Base-by-base conservation (phyloP, 2,329 filamentous ascomycete genomes). In the Ophiostoma montium region DNA sequence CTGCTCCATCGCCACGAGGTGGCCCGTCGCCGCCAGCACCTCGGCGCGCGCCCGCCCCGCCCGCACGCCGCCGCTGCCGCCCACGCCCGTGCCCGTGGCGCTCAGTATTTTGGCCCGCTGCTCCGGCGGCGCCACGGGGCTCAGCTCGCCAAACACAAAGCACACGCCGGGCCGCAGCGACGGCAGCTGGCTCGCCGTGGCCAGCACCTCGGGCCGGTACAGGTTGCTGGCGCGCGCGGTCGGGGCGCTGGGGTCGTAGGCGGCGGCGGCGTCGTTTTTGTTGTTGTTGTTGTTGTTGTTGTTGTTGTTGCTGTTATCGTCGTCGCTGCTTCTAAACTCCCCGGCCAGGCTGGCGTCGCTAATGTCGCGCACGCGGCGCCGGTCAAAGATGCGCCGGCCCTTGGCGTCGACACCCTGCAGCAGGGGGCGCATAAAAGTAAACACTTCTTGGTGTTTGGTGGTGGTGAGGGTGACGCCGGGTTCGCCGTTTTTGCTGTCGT, bases 401-500 rank as follows among this genome's bases (percentile, higher is more conserved):
- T 63, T 54, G 0, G 58, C 47, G 52, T 67, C 64, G 45, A 67
- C 62, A 53, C 68, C 68, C 8, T 67, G 64, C 61, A 65, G 77
- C 51, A 75, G 75, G 0, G 80, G 76, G 0, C 84, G 75, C 54
- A 85, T 65, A 61, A 83, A 92, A 1, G 81, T 87, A 59, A 86
- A 82, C 50, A 92, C 84, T 67, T 94, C 87, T 61, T 95, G 86
- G 62, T 94, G 84, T 58, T 89, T 87, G 0, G 86, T 82, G 1
- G 90, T 96, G 2, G 77, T 76, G 2, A 92, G 71, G 0, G 86
- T 90, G 1, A 88, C 57, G 19, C 16, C 32, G 23, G 23, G 23
- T 27, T 71, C 65, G 15, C 65, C 64, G 19, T 61, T 61, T 47
- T 54, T 46, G 12, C 59, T 59, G 2, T 18, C 18, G 19, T 32